Evolutionary conservation across 345 rosid species (phyloP), one percentile per base, ranked within the genome.

Genomic region (Gossypium longicalyx): DNA sequence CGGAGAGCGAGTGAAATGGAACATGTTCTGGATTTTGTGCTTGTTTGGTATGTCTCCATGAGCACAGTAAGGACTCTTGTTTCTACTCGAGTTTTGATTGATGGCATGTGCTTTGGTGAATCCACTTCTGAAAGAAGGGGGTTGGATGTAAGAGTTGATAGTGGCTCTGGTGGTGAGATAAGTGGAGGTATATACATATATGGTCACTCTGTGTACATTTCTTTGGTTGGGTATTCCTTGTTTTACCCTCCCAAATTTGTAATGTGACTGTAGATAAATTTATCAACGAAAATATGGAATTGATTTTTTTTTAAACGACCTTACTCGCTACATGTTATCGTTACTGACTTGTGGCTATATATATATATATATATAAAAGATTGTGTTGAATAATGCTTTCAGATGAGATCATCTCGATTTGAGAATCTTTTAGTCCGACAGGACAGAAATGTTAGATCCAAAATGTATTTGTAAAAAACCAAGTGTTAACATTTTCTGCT

Each of bases 121-220:
- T 57, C 20, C 27, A 19, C 12, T n/a, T 22, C 25, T 7, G 59
- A 19, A 12, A 0, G 9, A 3, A 12, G 9, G 59, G 59, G 9
- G 11, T 45, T 61, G 43, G 78, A 77, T 22, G 45, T 17, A 47
- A 20, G 29, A 68, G 66, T 34, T 49, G 19, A 47, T 2, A 13
- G 12, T 49, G 15, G 66, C 15, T 53, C 23, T 68, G 25, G 60
- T 68, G 25, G 60, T 58, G 47, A 76, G 76, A 41, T 48, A 58
- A 59, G 34, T 70, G 54, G 74, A 25, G 49, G 52, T 67, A 57
- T 58, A 22, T 67, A 53, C 74, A 22, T 67, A 53, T 74, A 59
- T 62, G 78, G 38, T 68, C 34, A n/a, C 57, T 38, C 49, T 70
- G 57, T 76, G 77, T 76, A 80, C 63, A 79, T 86, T 71, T 67